These are phyloP conservation scores for Ilyonectria destructans DNA, from an alignment of 2,329 filamentous ascomycete genomes.

Conservation along the genomic window DNA sequence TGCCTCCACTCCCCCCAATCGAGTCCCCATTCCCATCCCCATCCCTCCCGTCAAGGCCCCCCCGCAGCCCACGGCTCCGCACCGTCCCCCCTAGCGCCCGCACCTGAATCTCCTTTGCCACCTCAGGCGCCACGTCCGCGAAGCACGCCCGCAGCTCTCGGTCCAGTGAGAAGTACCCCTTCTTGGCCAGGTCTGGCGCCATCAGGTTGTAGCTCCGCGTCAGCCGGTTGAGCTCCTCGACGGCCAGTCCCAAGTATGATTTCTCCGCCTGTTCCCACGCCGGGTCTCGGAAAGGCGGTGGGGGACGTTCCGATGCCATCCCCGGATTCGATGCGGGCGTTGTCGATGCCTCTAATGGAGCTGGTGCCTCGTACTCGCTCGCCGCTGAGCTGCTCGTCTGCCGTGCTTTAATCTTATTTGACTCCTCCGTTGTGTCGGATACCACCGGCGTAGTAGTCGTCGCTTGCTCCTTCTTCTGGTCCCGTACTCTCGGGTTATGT, in stretches of 20 bases:
- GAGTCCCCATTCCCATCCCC: constrained; percentile 49
- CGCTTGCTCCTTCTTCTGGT: constrained; percentile 63
- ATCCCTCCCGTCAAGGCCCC: constrained; percentile 39
- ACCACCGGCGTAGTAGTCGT: constrained; percentile 66
- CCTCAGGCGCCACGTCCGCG: constrained; percentile 85
- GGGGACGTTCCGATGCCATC: constrained; percentile 13
- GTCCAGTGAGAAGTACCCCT: constrained; percentile 89
- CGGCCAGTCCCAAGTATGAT: constrained; percentile 82
- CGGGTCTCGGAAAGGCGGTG: constrained; percentile 82
- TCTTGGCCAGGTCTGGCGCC: constrained; percentile 92
- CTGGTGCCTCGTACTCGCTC: not conserved
- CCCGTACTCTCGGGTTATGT: constrained; percentile 70
- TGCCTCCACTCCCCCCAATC: constrained; percentile 55
- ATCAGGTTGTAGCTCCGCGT: constrained; percentile 95
- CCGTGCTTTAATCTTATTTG: constrained; percentile 47
- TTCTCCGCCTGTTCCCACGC: constrained; percentile 82
- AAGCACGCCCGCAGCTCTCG: constrained; percentile 88
- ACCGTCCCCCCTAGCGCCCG: constrained; percentile 68
- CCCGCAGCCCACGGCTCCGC: constrained; percentile 52
- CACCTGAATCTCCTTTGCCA: constrained; percentile 81
- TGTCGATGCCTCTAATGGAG: constrained; percentile 1
- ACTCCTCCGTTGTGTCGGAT: constrained; percentile 62
- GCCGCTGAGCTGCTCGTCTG: constrained; percentile 3
- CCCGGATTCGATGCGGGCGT: constrained; percentile 19
- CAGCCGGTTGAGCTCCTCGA: constrained; percentile 84